phyloP scores from a whole-genome alignment of 2,329 filamentous ascomycete species.

The Botrytis tulipae region DNA sequence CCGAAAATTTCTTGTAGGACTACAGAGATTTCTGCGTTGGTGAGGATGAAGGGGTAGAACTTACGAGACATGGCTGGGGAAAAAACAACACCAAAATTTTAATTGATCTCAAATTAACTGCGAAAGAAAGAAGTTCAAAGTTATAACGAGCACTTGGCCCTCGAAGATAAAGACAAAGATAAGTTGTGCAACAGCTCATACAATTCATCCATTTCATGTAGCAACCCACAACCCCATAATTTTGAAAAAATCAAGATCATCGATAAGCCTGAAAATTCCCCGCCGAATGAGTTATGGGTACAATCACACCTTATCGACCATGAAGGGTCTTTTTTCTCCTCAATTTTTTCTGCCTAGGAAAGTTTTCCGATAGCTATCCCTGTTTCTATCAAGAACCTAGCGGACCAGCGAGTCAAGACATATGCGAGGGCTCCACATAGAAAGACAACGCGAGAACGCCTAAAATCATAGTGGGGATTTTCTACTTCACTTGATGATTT shows the following conservation, averaged over 20 bases:
- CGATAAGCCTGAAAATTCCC: slow-evolving; percentile 6
- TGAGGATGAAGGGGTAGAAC: neutral
- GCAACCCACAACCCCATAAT: slow-evolving; percentile 2
- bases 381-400: neutral
- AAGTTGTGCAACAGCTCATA: neutral
- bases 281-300: neutral
- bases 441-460: neutral
- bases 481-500: neutral
- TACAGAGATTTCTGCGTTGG: neutral
- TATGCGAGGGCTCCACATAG: neutral
- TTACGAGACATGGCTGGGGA: neutral
- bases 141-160: neutral
- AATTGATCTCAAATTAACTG: neutral
- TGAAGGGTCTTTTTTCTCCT: slow-evolving; percentile 1
- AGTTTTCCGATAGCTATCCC: neutral
- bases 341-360: neutral
- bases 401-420: neutral
- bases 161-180: neutral
- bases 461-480: neutral
- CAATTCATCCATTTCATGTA: neutral
- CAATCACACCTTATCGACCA: slow-evolving; percentile 1
- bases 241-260: slow-evolving; percentile 5
- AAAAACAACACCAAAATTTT: neutral
- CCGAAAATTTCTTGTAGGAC: neutral
- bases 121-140: neutral